These are phyloP conservation scores for Tolypocladium tropicale DNA, from an alignment of 2,329 filamentous ascomycete genomes.

Conservation along the genomic window DNA sequence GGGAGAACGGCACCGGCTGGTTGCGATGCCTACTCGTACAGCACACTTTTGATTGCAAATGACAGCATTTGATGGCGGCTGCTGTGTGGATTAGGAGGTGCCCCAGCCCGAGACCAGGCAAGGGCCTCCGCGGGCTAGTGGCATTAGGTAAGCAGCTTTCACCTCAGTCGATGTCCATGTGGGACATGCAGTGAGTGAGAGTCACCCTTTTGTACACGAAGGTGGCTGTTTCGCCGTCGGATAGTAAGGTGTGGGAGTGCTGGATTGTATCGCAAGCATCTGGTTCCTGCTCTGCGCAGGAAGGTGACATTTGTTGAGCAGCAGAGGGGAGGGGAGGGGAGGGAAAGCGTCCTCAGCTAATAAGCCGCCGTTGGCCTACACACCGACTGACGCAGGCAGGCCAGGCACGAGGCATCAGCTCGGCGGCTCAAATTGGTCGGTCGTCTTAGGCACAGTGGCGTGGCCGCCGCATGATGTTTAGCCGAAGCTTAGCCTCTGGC, in stretches of 20 bases:
- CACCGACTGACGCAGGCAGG: no score
- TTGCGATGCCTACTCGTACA: not conserved
- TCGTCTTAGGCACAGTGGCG: no score
- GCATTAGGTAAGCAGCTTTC: slow-evolving; percentile 14
- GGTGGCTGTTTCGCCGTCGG: not conserved
- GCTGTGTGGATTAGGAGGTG: slow-evolving; percentile 19
- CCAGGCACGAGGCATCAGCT: no score
- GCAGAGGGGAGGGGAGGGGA: no score
- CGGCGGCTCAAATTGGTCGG: no score
- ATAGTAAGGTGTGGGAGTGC: not conserved
- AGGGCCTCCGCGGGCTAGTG: slow-evolving; percentile 9
- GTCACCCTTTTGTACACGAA: not conserved
- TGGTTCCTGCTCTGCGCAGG: not conserved
- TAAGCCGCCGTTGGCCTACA: no score
- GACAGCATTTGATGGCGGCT: slow-evolving; percentile 17
- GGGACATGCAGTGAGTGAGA: not conserved
- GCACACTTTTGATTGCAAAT: slow-evolving; percentile 14
- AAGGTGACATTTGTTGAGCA: no score
- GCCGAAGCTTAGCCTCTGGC: not conserved
- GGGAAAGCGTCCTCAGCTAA: not conserved
- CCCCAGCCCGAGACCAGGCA: slow-evolving; percentile 6
- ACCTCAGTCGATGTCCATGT: not conserved
- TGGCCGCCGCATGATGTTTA: no score
- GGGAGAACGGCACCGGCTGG: not conserved
- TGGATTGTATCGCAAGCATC: not conserved